Evolutionary conservation across 345 rosid genomes (phyloP).

Genomic region (Lepidium sativum): DNA sequence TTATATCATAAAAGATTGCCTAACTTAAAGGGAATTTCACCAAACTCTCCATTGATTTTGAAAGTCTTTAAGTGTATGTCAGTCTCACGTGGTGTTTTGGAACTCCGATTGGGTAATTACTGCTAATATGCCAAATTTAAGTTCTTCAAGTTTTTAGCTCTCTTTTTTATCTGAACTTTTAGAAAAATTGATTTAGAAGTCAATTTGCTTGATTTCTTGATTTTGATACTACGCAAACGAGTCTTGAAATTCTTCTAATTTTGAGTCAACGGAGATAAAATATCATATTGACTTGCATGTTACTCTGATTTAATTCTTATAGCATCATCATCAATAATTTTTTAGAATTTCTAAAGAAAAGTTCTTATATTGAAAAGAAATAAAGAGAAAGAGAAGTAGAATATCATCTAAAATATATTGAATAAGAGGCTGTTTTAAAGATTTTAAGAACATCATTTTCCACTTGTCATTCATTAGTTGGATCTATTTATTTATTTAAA

Average conservation of each 20-base stretch:
- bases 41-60: neutral
- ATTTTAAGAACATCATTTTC: too few species aligned
- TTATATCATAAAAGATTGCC: neutral
- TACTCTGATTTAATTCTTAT: too few species aligned
- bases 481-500: too few species aligned
- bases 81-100: neutral
- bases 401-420: too few species aligned
- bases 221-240: neutral
- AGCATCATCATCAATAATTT: too few species aligned
- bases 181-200: neutral
- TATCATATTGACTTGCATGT: neutral
- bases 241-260: neutral
- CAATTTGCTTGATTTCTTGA: neutral
- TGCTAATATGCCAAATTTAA: constrained; percentile 4
- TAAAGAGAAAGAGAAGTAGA: too few species aligned
- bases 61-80: neutral
- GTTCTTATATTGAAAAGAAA: too few species aligned
- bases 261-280: neutral
- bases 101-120: neutral
- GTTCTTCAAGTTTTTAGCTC: neutral
- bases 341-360: too few species aligned
- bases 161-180: too few species aligned
- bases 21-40: constrained; percentile 2
- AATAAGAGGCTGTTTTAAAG: too few species aligned
- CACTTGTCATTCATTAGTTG: too few species aligned